Conservation (phyloP, 306 rosid species). For the Rosa multiflora region DNA sequence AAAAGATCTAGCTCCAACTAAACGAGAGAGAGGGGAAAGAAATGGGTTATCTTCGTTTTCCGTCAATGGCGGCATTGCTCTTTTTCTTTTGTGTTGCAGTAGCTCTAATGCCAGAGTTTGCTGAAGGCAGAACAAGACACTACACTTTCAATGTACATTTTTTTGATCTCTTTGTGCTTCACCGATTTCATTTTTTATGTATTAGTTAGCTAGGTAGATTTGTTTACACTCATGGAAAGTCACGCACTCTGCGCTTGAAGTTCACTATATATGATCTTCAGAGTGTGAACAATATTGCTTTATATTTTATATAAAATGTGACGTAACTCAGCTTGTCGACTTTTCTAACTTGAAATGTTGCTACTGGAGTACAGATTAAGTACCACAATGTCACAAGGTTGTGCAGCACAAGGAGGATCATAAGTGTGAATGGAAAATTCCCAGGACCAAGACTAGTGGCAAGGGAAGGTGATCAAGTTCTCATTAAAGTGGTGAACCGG, state of each 20-base stretch:
- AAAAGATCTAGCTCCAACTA: not conserved
- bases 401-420: constrained; percentile 64
- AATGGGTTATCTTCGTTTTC: constrained; percentile 34
- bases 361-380: constrained; percentile 38
- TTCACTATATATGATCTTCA: not conserved
- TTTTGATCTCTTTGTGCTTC: not conserved
- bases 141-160: constrained; percentile 65
- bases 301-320: not conserved
- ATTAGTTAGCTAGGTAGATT: not conserved
- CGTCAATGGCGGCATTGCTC: constrained; percentile 35
- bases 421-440: constrained; percentile 64
- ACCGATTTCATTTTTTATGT: not conserved
- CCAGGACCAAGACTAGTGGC: constrained; percentile 78
- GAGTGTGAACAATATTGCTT: not conserved
- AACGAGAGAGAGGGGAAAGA: not conserved
- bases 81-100: constrained; percentile 33
- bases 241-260: not conserved
- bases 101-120: constrained; percentile 42
- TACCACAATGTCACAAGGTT: constrained; percentile 55
- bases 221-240: not conserved
- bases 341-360: not conserved
- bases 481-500: constrained; percentile 63
- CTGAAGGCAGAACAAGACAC: constrained; percentile 59
- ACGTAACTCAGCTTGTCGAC: not conserved
- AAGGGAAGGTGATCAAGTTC: constrained; percentile 77